Conservation (phyloP, 257 asterid species). For the Solanum clarkiae region DNA sequence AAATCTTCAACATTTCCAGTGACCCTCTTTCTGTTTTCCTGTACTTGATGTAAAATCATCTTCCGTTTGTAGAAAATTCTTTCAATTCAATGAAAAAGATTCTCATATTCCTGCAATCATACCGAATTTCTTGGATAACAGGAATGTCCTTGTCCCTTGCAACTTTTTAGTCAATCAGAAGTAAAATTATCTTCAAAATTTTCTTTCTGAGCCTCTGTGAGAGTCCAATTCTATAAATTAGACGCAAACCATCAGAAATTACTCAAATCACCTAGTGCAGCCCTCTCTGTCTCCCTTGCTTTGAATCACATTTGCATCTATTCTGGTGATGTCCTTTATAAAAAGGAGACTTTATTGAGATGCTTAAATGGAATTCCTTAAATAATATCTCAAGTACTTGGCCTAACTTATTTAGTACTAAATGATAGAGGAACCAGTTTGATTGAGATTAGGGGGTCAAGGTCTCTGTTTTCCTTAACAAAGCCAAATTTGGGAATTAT, state of each 20-base stretch:
- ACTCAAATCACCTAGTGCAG: background rate
- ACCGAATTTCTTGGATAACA: background rate
- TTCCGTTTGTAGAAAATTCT: no score
- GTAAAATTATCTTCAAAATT: background rate
- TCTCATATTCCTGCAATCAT: background rate
- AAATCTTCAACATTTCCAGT: background rate
- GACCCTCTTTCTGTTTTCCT: background rate
- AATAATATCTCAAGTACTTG: background rate
- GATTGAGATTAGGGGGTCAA: background rate
- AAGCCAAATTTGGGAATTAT: background rate
- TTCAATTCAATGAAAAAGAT: no score
- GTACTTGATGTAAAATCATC: no score
- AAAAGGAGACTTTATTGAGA: background rate
- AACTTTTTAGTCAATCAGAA: background rate
- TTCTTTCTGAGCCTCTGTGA: background rate
- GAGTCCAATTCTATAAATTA: background rate
- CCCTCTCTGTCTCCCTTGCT: background rate
- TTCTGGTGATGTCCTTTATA: background rate
- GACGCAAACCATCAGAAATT: background rate
- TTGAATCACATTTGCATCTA: background rate
- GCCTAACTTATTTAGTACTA: background rate
- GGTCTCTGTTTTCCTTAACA: background rate
- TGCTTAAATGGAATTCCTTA: background rate
- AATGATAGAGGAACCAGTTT: background rate
- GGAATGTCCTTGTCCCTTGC: background rate